These are phyloP conservation scores for Xanthoparmelia taractica DNA, from an alignment of 495 filamentous ascomycete species.

Conservation along the genomic window DNA sequence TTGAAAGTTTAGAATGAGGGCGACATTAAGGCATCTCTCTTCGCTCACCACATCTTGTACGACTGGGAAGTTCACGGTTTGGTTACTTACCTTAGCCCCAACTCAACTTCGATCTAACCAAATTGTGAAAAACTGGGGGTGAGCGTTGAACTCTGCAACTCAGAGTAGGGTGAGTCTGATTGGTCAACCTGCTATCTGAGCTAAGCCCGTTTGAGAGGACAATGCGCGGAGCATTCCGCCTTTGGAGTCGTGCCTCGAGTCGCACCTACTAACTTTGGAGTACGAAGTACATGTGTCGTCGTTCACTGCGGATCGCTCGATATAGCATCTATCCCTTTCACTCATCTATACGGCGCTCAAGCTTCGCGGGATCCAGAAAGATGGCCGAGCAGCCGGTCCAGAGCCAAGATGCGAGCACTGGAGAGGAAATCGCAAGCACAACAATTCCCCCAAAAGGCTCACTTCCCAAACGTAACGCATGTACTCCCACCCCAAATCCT, in stretches of 20 bases:
- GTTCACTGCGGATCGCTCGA: background rate
- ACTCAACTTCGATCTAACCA: no score
- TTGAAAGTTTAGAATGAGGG: no score
- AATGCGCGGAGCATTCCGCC: background rate
- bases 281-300: background rate
- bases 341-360: background rate
- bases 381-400: slow-evolving; percentile 9
- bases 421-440: slow-evolving; percentile 33
- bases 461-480: slow-evolving; percentile 31
- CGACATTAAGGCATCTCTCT: no score
- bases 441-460: slow-evolving; percentile 14
- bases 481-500: slow-evolving; percentile 27
- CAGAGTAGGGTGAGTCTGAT: background rate
- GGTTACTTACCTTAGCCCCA: no score
- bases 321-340: background rate
- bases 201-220: background rate
- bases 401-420: slow-evolving; percentile 30
- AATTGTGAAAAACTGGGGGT: no score
- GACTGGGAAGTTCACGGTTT: no score
- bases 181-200: background rate
- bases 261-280: no score
- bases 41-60: no score
- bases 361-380: background rate
- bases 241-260: no score
- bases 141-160: background rate